A percentile compares a stretch with the other conserved stretches of the same genome.
phyloP scores from a whole-genome alignment of 345 rosid genomes.

The Eutrema yunnanense region DNA sequence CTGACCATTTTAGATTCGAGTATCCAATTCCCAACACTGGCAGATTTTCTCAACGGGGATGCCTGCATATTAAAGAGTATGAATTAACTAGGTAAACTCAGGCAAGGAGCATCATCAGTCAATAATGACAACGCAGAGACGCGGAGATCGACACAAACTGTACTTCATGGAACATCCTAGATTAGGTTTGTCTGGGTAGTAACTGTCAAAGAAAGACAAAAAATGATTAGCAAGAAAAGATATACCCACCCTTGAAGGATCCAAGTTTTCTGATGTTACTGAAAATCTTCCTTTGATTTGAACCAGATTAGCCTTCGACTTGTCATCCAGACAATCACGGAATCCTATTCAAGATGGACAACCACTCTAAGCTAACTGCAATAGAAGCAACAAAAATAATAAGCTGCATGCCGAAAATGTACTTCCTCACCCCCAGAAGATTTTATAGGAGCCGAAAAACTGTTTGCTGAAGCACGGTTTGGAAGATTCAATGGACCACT shows the following conservation, averaged over 20 bases:
- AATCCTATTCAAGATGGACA: slow-evolving; percentile 46
- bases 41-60: slow-evolving; percentile 82
- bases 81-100: slow-evolving; percentile 13
- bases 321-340: slow-evolving; percentile 88
- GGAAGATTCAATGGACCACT: slow-evolving; percentile 98
- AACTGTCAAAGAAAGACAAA: slow-evolving; percentile 14
- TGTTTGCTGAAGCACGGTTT: slow-evolving; percentile 95
- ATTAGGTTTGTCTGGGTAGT: slow-evolving; percentile 37
- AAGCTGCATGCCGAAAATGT: not conserved
- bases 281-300: slow-evolving; percentile 98
- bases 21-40: slow-evolving; percentile 90
- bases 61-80: slow-evolving; percentile 44
- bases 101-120: not conserved
- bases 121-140: slow-evolving; percentile 16
- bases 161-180: slow-evolving; percentile 56
- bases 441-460: slow-evolving; percentile 96
- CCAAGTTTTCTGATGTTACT: slow-evolving; percentile 95
- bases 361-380: not conserved
- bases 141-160: slow-evolving; percentile 29
- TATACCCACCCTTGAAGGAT: slow-evolving; percentile 71
- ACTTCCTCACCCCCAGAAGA: slow-evolving; percentile 73
- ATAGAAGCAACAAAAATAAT: not conserved
- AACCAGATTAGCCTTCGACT: slow-evolving; percentile 80
- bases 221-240: slow-evolving; percentile 15
- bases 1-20: slow-evolving; percentile 58